Evolutionary conservation across 495 filamentous ascomycete species (phyloP).

Genomic region (Hypoxylon subgilvum): DNA sequence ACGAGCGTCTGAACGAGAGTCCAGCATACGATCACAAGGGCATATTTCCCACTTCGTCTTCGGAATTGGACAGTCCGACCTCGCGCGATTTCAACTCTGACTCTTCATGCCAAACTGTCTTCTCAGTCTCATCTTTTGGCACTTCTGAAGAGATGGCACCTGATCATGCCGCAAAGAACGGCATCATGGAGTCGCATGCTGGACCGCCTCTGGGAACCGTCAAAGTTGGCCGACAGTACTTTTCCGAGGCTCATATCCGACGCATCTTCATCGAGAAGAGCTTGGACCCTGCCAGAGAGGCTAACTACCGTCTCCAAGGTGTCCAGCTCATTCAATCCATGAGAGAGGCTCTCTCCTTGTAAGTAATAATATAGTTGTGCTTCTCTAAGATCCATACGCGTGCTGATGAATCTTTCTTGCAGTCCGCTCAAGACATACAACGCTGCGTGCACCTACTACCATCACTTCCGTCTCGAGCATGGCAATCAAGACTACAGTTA

Average conservation of each 20-base stretch:
- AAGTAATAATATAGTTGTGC: not conserved
- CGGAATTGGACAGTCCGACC: too few species aligned
- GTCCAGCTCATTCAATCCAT: constrained; percentile 25
- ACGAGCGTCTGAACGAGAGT: too few species aligned
- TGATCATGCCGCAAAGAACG: constrained; percentile 22
- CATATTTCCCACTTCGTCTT: too few species aligned
- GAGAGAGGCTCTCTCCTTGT: constrained; percentile 23
- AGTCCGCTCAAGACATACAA: constrained; percentile 83
- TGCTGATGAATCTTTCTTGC: constrained; percentile 1
- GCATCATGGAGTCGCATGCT: constrained; percentile 6
- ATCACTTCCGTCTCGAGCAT: constrained; percentile 83
- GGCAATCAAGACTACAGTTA: constrained; percentile 72
- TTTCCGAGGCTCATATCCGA: constrained; percentile 46
- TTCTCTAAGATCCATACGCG: not conserved
- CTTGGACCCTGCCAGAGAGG: constrained; percentile 45
- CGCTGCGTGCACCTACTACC: constrained; percentile 84
- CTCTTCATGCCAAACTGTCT: too few species aligned
- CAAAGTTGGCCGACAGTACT: constrained; percentile 50
- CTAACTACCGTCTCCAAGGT: constrained; percentile 33
- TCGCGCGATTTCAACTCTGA: too few species aligned
- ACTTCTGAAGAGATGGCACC: constrained; percentile 21
- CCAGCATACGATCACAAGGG: too few species aligned
- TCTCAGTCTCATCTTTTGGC: too few species aligned
- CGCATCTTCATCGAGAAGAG: constrained; percentile 47
- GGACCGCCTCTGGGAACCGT: constrained; percentile 50